Evolutionary conservation across 108 stramenopile genomes (phyloP), one percentile per base, ranked within the genome.

Genomic region (Skeletonema costatum): DNA sequence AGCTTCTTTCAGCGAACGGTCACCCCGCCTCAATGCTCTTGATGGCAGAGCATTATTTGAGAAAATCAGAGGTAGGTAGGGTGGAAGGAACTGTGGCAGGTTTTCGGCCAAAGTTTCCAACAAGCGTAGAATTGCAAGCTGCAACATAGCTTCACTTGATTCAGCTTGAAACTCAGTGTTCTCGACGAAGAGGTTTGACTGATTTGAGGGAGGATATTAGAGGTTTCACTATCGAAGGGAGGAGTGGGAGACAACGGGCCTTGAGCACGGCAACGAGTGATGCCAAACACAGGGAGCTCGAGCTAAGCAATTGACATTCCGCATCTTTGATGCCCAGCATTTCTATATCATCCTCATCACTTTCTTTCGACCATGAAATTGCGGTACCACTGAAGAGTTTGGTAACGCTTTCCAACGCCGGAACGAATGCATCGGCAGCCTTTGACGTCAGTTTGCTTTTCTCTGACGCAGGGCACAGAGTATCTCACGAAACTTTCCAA

Each of bases 21-120:
- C 78, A 16, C 79, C 77, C 10, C 65, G 36, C 12, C 61, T 73
- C 14, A 95, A 46, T 2, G 71, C 32, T 48, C n/a, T 61, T 32
- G 93, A 88, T 38, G 87, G 85, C 51, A 94, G 69, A 33, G 76
- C 80, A 41, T 73, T 51, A n/a, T 75, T 61, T 1, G 71, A 68
- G n/a, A 94, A 87, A 31, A 96, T 19, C 30, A 79, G 42, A 5
- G 76, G 76, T 36, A 96, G 82, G 72, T 90, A 88, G n/a, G 91
- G 85, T 2, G 78, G 62, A n/a, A 93, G 56, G 61, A 96, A 92
- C 46, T 88, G 89, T 14, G 95, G 95, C 29, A 96, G 70, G n/a
- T 82, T 81, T 16, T 91, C 89, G 4, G 87, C 84, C n/a, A 92
- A 58, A 10, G 87, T 59, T 36, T 56, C 44, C 1, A 93, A 60